Evolutionary conservation across 1,284 basidiomycete genomes (phyloP), one percentile per base, ranked within the genome.

Genomic region (Boletus smithii): DNA sequence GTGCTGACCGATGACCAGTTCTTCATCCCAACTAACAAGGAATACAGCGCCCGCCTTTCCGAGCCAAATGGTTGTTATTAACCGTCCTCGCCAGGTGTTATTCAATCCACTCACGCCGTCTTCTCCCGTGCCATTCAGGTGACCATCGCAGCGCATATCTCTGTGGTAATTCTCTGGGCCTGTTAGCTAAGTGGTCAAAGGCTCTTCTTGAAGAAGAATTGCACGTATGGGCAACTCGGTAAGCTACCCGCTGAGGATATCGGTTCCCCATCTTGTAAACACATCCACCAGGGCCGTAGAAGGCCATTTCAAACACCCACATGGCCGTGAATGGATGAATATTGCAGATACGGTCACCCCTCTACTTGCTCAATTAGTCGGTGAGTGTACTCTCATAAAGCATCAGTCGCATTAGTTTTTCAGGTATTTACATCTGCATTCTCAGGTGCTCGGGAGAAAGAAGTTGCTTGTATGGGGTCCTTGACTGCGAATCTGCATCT

Each of bases 401-500:
- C 29, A 42, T 42, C 27, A 16, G 23, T 35, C 24, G 16, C 22
- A 22, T 29, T n/a, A 3, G 22, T 45, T 45, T 47, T 54, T 51
- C 46, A 50, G 39, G 55, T 38, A 53, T 50, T 35, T n/a, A 51
- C 33, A 41, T 57, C 27, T 29, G 37, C 45, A 42, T 55, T 47
- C 51, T 7, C 56, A 92, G 91, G 94, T 54, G 93, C 94, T 44
- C 81, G 83, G 53, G 82, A 86, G 65, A 75, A 78, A 51, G 95
- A 99, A 76, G 90, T 98, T 33, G 90, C 90, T 14, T 93, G 91
- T 69, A 95, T 95, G 83, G 85, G 89, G 59, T 93, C 93, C 18
- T 73, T 99, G 63, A 99, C 97, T 22, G 83, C 85, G 59, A 99
- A 99, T 73, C 75, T 99, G 49, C 94, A 99, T 73, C 82, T 93